phyloP scores from a whole-genome alignment of 2,329 filamentous ascomycete species.

The Penicillium sp. region DNA sequence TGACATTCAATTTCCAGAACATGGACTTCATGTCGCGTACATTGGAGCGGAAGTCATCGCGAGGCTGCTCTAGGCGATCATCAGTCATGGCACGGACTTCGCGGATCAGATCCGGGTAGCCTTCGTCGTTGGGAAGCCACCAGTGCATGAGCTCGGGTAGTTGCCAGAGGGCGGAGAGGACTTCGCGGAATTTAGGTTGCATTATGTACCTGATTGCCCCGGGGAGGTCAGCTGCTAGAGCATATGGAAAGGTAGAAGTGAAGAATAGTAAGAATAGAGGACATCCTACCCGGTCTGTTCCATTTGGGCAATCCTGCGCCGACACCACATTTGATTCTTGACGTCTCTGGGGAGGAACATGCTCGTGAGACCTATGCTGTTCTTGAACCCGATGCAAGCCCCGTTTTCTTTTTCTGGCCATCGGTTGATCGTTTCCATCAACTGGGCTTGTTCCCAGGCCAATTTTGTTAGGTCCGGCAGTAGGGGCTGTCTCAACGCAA shows the following conservation, averaged over 20 bases:
- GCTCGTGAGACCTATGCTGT: slow-evolving; percentile 71
- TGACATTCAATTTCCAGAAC: slow-evolving; percentile 64
- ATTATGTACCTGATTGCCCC: slow-evolving; percentile 72
- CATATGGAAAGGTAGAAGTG: neutral
- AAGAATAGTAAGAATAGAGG: neutral
- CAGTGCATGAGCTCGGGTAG: slow-evolving; percentile 71
- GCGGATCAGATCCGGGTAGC: slow-evolving; percentile 70
- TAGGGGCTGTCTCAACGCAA: slow-evolving; percentile 53
- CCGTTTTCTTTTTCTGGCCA: slow-evolving; percentile 72
- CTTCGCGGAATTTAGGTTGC: slow-evolving; percentile 68
- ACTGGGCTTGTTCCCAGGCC: slow-evolving; percentile 70
- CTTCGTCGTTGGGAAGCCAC: slow-evolving; percentile 87
- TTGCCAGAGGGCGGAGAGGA: slow-evolving; percentile 74
- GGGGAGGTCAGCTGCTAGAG: slow-evolving; percentile 1
- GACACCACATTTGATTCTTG: slow-evolving; percentile 74
- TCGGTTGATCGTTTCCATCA: slow-evolving; percentile 75
- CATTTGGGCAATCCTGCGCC: slow-evolving; percentile 73
- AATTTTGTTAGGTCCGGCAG: slow-evolving; percentile 58
- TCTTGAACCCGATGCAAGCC: slow-evolving; percentile 70
- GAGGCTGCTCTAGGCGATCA: slow-evolving; percentile 64
- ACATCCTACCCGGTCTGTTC: slow-evolving; percentile 73
- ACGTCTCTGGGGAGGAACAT: slow-evolving; percentile 77
- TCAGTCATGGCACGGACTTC: slow-evolving; percentile 79
- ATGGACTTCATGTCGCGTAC: slow-evolving; percentile 74
- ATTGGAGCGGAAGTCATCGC: slow-evolving; percentile 58